These are phyloP conservation scores for Allodekkera sacchari DNA, from an alignment of 805 yeast species.

Conservation along the genomic window DNA sequence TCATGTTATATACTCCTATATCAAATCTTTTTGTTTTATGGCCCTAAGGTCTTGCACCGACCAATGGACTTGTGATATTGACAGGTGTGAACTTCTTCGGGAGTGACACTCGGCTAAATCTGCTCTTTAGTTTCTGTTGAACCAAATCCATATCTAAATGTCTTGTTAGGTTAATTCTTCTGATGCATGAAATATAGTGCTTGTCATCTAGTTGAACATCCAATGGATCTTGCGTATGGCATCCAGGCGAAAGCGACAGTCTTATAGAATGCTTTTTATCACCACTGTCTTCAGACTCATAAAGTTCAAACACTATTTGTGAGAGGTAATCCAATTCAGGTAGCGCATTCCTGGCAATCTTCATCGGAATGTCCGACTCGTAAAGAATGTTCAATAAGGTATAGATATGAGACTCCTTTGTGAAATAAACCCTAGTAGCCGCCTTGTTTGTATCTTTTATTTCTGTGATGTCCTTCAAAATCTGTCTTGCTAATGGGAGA, in stretches of 20 bases:
- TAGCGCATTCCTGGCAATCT: slow-evolving; percentile 86
- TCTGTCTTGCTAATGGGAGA: slow-evolving; percentile 85
- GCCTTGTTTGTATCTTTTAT: slow-evolving; percentile 77
- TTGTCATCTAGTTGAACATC: slow-evolving; percentile 94
- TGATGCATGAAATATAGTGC: slow-evolving; percentile 94
- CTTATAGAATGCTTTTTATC: slow-evolving; percentile 84
- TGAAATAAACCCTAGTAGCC: slow-evolving; percentile 82
- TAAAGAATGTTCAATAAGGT: slow-evolving; percentile 84
- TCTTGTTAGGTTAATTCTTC: slow-evolving; percentile 81
- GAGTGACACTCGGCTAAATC: slow-evolving; percentile 78
- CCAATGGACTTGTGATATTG: slow-evolving; percentile 55
- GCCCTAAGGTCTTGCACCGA: slow-evolving; percentile 12
- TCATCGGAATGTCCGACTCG: slow-evolving; percentile 91
- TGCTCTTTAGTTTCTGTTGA: slow-evolving; percentile 66
- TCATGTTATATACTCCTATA: too few relatives aligned
- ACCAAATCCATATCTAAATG: slow-evolving; percentile 90
- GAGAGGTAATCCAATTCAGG: slow-evolving; percentile 95
- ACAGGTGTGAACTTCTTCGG: slow-evolving; percentile 92
- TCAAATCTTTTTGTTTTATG: too few relatives aligned
- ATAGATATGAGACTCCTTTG: slow-evolving; percentile 95
- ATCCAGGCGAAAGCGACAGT: slow-evolving; percentile 91
- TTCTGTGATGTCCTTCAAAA: slow-evolving; percentile 67
- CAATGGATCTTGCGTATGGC: slow-evolving; percentile 95
- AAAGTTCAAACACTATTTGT: slow-evolving; percentile 88
- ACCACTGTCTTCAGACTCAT: slow-evolving; percentile 62